A percentile compares a stretch with the other conserved stretches of the same genome.
Conservation (phyloP, 73 alveolate genomes). For the Tetrahymena borealis region DNA sequence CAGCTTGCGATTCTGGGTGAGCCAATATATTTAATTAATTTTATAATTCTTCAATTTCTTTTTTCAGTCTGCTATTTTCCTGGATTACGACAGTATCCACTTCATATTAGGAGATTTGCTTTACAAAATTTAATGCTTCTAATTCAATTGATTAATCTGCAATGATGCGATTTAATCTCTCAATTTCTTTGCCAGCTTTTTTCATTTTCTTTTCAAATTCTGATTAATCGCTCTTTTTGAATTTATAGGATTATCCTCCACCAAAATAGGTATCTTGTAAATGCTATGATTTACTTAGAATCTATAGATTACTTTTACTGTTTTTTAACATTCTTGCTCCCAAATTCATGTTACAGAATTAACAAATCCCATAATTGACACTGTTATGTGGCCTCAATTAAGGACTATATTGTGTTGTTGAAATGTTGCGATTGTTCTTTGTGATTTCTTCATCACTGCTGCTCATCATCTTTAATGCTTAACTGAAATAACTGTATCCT, state of each 20-base stretch:
- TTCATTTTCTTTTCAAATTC: background rate
- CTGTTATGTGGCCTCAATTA: background rate
- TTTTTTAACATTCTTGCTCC: background rate
- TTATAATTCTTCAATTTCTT: background rate
- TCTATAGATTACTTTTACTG: background rate
- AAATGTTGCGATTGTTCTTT: background rate
- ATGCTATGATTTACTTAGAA: background rate
- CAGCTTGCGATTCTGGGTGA: background rate
- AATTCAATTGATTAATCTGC: background rate
- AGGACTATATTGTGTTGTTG: background rate
- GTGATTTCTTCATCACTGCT: background rate
- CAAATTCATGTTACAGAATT: background rate
- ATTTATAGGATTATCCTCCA: background rate
- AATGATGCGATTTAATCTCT: background rate
- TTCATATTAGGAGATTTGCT: background rate
- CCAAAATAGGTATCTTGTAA: background rate
- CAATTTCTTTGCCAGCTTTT: background rate
- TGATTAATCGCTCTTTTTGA: background rate
- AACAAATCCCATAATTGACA: background rate
- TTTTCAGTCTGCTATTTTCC: background rate
- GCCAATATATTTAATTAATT: background rate
- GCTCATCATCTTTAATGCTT: background rate
- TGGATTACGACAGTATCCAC: background rate
- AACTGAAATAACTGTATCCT: background rate
- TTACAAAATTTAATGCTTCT: background rate